These are phyloP conservation scores for Ricinus communis DNA, from an alignment of 345 rosid species.

Conservation along the genomic window DNA sequence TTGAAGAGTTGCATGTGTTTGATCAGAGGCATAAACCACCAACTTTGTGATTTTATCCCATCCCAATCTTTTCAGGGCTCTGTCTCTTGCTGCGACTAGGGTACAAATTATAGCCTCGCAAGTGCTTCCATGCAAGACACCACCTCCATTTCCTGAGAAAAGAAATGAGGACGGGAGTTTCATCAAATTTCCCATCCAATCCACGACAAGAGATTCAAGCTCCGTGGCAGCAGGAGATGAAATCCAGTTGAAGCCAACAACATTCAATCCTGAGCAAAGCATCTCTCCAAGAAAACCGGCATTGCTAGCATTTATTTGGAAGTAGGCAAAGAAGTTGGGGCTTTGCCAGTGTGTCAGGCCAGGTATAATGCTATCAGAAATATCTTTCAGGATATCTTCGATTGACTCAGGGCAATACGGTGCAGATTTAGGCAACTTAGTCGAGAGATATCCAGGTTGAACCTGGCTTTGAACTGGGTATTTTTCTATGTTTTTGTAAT, in stretches of 20 bases:
- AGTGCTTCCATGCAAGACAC: conserved; percentile 24
- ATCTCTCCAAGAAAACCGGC: conserved; percentile 37
- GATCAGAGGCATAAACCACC: conserved; percentile 31
- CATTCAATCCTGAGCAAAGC: conserved; percentile 27
- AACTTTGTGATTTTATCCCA: conserved; percentile 19
- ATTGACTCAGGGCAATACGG: conserved; percentile 23
- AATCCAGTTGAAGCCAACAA: conserved; percentile 34
- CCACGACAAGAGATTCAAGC: conserved; percentile 31
- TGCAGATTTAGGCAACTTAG: conserved; percentile 10
- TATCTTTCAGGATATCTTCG: conserved; percentile 25
- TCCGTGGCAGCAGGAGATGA: conserved; percentile 33
- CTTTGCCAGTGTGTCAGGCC: conserved; percentile 44
- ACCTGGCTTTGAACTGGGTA: conserved; percentile 36
- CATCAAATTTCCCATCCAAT: conserved; percentile 31
- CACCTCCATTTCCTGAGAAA: conserved; percentile 25
- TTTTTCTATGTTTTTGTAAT: conserved; percentile 29
- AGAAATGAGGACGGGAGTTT: conserved; percentile 19
- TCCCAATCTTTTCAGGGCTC: neutral
- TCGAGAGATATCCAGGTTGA: conserved; percentile 25
- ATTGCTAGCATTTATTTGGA: conserved; percentile 33
- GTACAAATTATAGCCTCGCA: conserved; percentile 20
- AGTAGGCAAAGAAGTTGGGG: conserved; percentile 32
- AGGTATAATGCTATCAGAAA: conserved; percentile 13
- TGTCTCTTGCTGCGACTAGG: conserved; percentile 24
- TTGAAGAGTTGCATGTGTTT: conserved; percentile 21